phyloP scores from a whole-genome alignment of 202 grass and related monocot species.

The Hordeum pubiflorum region DNA sequence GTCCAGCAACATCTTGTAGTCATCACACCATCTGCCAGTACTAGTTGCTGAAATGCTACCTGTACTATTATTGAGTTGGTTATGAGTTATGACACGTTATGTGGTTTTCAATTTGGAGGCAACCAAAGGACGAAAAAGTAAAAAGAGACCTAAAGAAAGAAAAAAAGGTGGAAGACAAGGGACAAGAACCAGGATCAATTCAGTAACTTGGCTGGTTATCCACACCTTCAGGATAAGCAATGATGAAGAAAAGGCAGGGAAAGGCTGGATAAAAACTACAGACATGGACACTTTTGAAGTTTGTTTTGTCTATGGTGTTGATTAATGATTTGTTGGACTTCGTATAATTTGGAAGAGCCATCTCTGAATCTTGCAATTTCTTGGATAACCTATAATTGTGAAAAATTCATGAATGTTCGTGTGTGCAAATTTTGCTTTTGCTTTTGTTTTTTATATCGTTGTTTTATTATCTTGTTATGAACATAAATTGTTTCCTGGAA shows the following conservation, averaged over 20 bases:
- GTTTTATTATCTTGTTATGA: not conserved
- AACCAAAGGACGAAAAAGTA: not conserved
- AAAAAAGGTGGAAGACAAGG: not conserved
- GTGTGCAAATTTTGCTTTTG: not conserved
- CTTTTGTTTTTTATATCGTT: not conserved
- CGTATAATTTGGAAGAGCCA: not conserved
- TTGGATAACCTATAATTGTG: not conserved
- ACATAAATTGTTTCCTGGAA: conserved; percentile 1
- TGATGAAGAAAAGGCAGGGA: not conserved
- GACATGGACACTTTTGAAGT: not conserved
- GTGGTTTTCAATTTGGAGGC: not conserved
- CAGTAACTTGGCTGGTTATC: not conserved
- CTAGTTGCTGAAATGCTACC: not conserved
- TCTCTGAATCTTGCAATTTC: not conserved
- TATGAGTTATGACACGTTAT: not conserved
- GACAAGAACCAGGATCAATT: not conserved
- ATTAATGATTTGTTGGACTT: not conserved
- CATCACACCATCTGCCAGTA: not conserved
- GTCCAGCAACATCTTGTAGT: not conserved
- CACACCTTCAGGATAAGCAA: not conserved
- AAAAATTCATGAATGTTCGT: not conserved
- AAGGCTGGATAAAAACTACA: conserved; percentile 1
- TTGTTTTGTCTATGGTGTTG: not conserved
- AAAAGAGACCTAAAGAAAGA: not conserved
- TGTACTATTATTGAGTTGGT: not conserved